A percentile compares a stretch with the other conserved stretches of the same genome.
phyloP scores from a whole-genome alignment of 1,284 basidiomycete species.

The Ganoderma meredithae region DNA sequence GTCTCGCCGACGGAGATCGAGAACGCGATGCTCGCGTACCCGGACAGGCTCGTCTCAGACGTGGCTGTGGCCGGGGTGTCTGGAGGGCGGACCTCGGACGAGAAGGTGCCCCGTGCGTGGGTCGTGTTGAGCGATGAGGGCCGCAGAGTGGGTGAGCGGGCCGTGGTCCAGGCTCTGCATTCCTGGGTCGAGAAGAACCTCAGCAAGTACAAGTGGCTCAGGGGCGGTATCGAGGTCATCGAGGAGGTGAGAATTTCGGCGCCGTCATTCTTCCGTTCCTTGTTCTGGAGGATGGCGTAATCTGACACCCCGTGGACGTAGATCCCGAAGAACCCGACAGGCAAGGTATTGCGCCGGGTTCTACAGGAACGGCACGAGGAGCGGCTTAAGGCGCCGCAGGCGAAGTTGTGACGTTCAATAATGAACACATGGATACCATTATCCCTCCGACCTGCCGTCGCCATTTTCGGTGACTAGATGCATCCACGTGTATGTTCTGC shows the following conservation, averaged over 20 bases:
- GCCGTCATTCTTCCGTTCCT: not conserved
- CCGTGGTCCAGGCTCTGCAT: conserved; percentile 56
- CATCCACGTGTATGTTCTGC: not conserved
- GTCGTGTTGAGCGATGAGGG: conserved; percentile 67
- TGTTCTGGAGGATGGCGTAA: not conserved
- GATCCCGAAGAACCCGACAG: conserved; percentile 77
- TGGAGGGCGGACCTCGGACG: conserved; percentile 70
- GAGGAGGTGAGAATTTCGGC: conserved; percentile 52
- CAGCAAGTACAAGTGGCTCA: conserved; percentile 75
- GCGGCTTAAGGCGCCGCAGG: conserved; percentile 20
- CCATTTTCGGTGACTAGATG: not conserved
- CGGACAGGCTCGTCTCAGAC: conserved; percentile 64
- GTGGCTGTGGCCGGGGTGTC: conserved; percentile 74
- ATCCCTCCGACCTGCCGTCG: too few species aligned
- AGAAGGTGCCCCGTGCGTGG: conserved; percentile 78
- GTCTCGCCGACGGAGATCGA: conserved; percentile 82
- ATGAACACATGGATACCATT: not conserved
- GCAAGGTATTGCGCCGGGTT: conserved; percentile 67
- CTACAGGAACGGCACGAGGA: conserved; percentile 64
- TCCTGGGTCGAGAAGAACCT: conserved; percentile 65
- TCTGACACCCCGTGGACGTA: conserved; percentile 33
- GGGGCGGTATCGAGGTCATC: conserved; percentile 73
- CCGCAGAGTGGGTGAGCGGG: conserved; percentile 51
- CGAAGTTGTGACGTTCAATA: conserved; percentile 24
- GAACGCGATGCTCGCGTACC: conserved; percentile 62